Base-by-base conservation (phyloP, 73 alveolate genomes). In the Durusdinium trenchii region DNA sequence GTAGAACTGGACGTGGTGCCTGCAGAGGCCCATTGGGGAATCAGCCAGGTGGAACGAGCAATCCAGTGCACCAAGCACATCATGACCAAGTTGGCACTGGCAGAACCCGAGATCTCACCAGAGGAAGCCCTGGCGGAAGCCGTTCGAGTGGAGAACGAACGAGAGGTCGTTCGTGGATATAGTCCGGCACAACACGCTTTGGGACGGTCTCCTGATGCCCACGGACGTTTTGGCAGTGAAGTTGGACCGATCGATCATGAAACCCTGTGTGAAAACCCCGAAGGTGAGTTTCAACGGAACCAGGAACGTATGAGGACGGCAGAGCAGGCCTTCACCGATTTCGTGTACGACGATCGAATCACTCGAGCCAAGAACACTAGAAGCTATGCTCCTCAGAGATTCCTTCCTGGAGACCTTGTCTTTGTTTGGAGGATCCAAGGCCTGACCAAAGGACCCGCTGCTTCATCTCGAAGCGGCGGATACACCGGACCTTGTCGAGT, bases 21-120 rank as follows among this genome's bases (percentile, higher is more conserved):
- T 1, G 93, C 93, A 2, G 93, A 82, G 3, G 93, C 93, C 3
- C 93, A 82, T 9, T 82, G 93, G 93, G 73, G 61, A 35, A 48
- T 82, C 10, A 57, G 93, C 0, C 48, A 46, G 10, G 57, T 52
- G 47, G 93, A 82, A 48, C 32, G 61, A 1, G 69, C 93, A 48
- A 32, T 82, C 3, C 48, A 82, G 61, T n/a, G 93, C 23, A 4
- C 47, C 36, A 82, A 82, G 18, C 40, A 35, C 18, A 47, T 82
- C 73, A 35, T 82, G 69, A 1, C 48, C 10, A 47, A 48, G 48
- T 0, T 82, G 6, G 36, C 47, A 7, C 9, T 35, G 0, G 93
- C 46, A 6, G 40, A 82, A 30, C 35, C 69, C 10, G 73, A 50
- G 3, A 2, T 48, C 36, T 1, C 47, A 3, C 71, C 48, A 0